Conservation (phyloP, 2,329 filamentous ascomycete genomes). For the Lasiodiplodia hormozganensis region DNA sequence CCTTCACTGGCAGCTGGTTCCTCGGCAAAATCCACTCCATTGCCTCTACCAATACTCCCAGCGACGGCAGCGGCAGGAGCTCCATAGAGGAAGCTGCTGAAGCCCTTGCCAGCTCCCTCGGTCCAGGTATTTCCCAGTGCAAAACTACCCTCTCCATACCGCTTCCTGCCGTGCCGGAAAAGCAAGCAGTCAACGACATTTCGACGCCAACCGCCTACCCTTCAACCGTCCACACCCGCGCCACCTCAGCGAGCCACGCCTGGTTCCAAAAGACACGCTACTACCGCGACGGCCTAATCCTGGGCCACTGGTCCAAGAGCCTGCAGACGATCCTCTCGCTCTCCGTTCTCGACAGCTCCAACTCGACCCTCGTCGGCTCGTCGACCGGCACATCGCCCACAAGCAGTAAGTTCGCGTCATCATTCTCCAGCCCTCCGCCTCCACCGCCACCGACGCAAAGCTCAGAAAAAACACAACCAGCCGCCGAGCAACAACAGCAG, state of each 20-base stretch:
- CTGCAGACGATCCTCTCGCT: slow-evolving; percentile 57
- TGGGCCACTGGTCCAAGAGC: slow-evolving; percentile 58
- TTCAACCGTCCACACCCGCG: slow-evolving; percentile 19
- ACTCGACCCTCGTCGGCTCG: slow-evolving; percentile 10
- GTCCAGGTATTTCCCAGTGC: slow-evolving; percentile 57
- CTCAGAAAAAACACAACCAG: not conserved
- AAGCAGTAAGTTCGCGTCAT: slow-evolving; percentile 10
- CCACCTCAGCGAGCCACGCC: slow-evolving; percentile 39
- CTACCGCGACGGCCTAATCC: slow-evolving; percentile 60
- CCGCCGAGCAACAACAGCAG: too few relatives aligned
- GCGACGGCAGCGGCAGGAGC: slow-evolving; percentile 30
- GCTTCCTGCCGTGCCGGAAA: slow-evolving; percentile 12
- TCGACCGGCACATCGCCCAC: slow-evolving; percentile 30
- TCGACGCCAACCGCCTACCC: slow-evolving; percentile 10
- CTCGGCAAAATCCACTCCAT: slow-evolving; percentile 51
- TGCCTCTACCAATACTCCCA: slow-evolving; percentile 41
- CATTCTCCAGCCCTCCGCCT: not conserved
- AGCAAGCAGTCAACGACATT: slow-evolving; percentile 12
- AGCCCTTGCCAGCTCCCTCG: slow-evolving; percentile 58
- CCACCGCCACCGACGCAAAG: not conserved
- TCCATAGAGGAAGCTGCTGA: slow-evolving; percentile 47
- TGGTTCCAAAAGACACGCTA: slow-evolving; percentile 62
- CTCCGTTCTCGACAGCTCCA: slow-evolving; percentile 49
- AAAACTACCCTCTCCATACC: slow-evolving; percentile 35
- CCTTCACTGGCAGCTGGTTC: slow-evolving; percentile 58